Conservation (phyloP, 768 basidiomycete species). For the Strobilomyces dryophilus region DNA sequence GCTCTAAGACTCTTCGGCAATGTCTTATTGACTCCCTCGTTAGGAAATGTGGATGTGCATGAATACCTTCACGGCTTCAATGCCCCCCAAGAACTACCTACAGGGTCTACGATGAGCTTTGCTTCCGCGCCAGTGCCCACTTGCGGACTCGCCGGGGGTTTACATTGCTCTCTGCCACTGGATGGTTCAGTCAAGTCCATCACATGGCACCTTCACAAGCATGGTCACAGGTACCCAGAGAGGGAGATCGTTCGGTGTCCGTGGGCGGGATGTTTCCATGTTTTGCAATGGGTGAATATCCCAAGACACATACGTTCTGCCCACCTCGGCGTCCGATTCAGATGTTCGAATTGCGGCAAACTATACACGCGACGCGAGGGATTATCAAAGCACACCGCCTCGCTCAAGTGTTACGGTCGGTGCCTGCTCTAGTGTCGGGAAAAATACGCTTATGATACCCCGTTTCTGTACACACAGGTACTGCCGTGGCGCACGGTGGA, state of each 20-base stretch:
- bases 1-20: background rate
- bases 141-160: constrained; percentile 7
- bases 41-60: background rate
- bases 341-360: constrained; percentile 5
- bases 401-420: constrained; percentile 8
- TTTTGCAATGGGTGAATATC: constrained; percentile 14
- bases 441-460: background rate
- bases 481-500: background rate
- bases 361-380: constrained; percentile 2
- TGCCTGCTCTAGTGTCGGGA: background rate
- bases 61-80: background rate
- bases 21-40: background rate
- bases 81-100: background rate
- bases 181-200: constrained; percentile 5
- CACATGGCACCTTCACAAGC: constrained; percentile 9
- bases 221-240: constrained; percentile 10
- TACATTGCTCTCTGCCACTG: constrained; percentile 3
- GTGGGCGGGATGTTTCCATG: constrained; percentile 7
- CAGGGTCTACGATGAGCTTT: background rate
- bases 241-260: constrained; percentile 9
- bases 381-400: constrained; percentile 1
- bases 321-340: constrained; percentile 12
- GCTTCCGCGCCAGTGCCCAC: background rate
- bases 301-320: constrained; percentile 13
- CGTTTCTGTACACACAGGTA: background rate